Evolutionary conservation across 2,329 filamentous ascomycete genomes (phyloP), one percentile per base, ranked within the genome.

Genomic region (Cercospora zeina): DNA sequence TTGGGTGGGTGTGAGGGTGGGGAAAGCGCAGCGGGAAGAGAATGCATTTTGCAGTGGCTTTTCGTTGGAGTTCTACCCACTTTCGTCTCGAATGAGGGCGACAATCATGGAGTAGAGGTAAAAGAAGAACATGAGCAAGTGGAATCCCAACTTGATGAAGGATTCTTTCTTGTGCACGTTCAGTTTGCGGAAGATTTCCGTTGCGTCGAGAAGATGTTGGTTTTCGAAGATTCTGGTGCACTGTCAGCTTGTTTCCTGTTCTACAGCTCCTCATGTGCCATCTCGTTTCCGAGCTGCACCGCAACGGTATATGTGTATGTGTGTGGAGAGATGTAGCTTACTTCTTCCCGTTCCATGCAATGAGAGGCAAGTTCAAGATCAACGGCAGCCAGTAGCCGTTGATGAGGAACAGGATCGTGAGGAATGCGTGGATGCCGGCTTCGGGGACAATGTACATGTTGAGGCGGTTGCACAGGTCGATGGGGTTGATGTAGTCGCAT

Each of bases 151-250:
- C 83, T 99, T 99, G 82, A 95, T 88, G 79, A 99, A 99, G 0
- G 95, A 97, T 86, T 99, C 95, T 93, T 96, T 97, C 84, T 99
- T 99, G 79, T 99, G 95, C 56, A 97, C 90, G 72, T 99, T 99
- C 65, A 99, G 83, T 82, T 99, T 99, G 78, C 95, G 87, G 87
- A 99, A 99, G 74, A 99, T 99, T 81, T 99, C 95, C 61, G 95
- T 99, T 59, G 95, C 95, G 78, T 99, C 95, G 67, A 99, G 83
- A 54, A 99, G 85, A 78, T 99, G 95, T 72, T 95, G 91, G 82
- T 99, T 97, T 73, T 97, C 93, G 71, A 96, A 85, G 72, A 99
- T 97, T 82, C 95, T 97, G 71, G 31, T 33, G 13, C 1, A 11
- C 39, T 54, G 74, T 83, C 66, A 80, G 76, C 63, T 45, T 13